Evolutionary conservation across 805 yeast species (phyloP).

Genomic region (Lipomyces yamadae): DNA sequence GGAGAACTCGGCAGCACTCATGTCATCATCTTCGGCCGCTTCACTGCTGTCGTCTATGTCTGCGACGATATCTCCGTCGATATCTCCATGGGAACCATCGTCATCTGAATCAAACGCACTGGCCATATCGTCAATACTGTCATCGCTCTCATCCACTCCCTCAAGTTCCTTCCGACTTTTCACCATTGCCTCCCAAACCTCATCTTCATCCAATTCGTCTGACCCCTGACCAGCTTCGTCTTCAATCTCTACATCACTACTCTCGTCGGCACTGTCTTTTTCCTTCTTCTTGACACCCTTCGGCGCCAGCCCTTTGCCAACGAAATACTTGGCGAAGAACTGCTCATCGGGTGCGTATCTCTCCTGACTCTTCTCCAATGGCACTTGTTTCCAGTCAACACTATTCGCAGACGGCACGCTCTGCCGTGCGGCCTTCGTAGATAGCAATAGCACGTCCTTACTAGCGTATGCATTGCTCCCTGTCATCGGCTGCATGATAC

Average conservation of each 20-base stretch:
- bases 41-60: constrained; percentile 54
- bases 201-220: constrained; percentile 64
- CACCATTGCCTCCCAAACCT: constrained; percentile 80
- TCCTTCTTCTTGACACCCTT: constrained; percentile 37
- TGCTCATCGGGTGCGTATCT: constrained; percentile 53
- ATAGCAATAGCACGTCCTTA: constrained; percentile 43
- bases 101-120: constrained; percentile 43
- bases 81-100: constrained; percentile 41
- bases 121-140: constrained; percentile 53
- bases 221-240: constrained; percentile 66
- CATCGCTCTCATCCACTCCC: constrained; percentile 56
- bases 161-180: constrained; percentile 54
- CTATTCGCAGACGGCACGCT: constrained; percentile 76
- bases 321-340: constrained; percentile 53
- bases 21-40: constrained; percentile 44
- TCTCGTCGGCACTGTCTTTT: constrained; percentile 45
- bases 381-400: constrained; percentile 75
- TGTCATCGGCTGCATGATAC: constrained; percentile 97
- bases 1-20: constrained; percentile 41
- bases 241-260: constrained; percentile 51
- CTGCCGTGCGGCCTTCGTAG: constrained; percentile 53
- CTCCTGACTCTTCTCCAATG: constrained; percentile 58
- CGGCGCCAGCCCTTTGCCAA: constrained; percentile 43
- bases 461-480: constrained; percentile 34
- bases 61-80: constrained; percentile 47